A percentile compares a stretch with the other conserved stretches of the same genome.
phyloP scores from a whole-genome alignment of 345 rosid genomes.

The Eucalyptus sideroxylon region DNA sequence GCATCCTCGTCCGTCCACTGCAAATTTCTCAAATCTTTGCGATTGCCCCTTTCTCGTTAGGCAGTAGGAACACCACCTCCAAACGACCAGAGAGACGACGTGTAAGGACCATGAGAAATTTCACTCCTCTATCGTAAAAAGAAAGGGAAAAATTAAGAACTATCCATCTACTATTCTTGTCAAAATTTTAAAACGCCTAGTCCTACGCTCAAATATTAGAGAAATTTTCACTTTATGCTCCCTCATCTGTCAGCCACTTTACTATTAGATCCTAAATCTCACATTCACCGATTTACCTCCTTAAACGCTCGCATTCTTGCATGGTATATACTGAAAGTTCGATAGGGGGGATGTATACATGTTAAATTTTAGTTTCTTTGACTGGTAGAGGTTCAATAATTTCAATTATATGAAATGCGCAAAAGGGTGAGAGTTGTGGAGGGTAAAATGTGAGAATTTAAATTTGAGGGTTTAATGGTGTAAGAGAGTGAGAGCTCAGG shows the following conservation, averaged over 20 bases:
- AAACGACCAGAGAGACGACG: not conserved
- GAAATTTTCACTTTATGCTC: not conserved
- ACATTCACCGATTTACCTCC: not conserved
- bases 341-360: not conserved
- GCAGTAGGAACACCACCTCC: not conserved
- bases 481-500: not conserved
- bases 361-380: not conserved
- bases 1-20: not conserved
- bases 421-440: not conserved
- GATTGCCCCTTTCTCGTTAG: not conserved
- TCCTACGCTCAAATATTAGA: not conserved
- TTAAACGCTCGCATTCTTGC: not conserved
- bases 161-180: not conserved
- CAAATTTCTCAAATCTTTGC: not conserved
- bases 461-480: not conserved
- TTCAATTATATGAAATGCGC: not conserved
- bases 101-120: not conserved
- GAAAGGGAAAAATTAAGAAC: not conserved
- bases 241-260: not conserved
- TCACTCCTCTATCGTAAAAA: not conserved
- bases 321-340: not conserved
- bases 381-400: not conserved
- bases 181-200: not conserved
- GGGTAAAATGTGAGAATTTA: not conserved
- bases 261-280: not conserved